Evolutionary conservation across 1,284 basidiomycete species (phyloP).

Genomic region (Boletus semigastroideus): DNA sequence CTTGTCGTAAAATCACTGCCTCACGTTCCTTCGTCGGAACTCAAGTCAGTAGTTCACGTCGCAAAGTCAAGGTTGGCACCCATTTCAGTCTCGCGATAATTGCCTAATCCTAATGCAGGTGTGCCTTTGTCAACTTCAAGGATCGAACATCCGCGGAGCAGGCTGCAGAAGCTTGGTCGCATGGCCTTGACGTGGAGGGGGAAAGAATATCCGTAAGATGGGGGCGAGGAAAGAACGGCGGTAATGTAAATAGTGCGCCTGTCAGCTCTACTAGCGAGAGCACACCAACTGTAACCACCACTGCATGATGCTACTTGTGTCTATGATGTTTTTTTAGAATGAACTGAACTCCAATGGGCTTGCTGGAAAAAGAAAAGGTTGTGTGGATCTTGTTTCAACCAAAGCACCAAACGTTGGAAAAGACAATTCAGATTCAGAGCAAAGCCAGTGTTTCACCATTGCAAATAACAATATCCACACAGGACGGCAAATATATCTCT

Average conservation of each 20-base stretch:
- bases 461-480: background rate
- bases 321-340: too few species aligned
- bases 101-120: conserved; percentile 49
- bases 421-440: background rate
- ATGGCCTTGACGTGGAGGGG: conserved; percentile 83
- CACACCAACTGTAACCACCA: conserved; percentile 1
- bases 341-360: too few species aligned
- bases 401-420: too few species aligned
- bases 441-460: background rate
- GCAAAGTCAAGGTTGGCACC: conserved; percentile 65
- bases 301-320: conserved; percentile 11
- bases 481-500: too few species aligned
- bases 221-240: conserved; percentile 68
- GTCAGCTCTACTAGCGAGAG: conserved; percentile 1
- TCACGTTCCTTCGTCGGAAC: conserved; percentile 59
- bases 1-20: conserved; percentile 73
- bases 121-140: conserved; percentile 95
- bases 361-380: too few species aligned
- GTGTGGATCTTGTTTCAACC: too few species aligned
- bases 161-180: conserved; percentile 84
- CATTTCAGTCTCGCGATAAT: background rate
- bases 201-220: conserved; percentile 80
- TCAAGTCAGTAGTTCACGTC: conserved; percentile 88
- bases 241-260: conserved; percentile 10
- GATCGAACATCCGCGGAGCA: conserved; percentile 79